Conservation (phyloP, 345 rosid species). For the Aquilaria yunnanensis region DNA sequence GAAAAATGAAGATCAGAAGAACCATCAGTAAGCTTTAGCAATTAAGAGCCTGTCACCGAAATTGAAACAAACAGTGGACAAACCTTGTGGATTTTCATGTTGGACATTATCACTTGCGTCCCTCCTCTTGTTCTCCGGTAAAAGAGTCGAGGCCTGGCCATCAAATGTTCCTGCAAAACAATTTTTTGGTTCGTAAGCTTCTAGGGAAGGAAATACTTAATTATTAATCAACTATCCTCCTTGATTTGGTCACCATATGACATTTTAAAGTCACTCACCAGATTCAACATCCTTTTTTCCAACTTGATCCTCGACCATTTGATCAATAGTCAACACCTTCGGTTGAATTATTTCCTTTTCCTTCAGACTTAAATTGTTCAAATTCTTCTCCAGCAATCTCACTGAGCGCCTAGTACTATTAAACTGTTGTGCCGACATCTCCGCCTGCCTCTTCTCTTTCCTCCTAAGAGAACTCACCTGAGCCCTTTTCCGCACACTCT, state of each 20-base stretch:
- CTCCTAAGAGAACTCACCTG: constrained; percentile 11
- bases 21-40: no score
- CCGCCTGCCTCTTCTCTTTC: constrained; percentile 15
- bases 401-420: constrained; percentile 67
- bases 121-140: neutral
- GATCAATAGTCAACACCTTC: constrained; percentile 14
- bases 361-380: constrained; percentile 49
- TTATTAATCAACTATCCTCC: neutral
- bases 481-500: constrained; percentile 15
- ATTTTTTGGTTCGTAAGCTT: neutral
- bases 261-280: constrained; percentile 22
- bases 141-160: neutral
- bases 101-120: neutral
- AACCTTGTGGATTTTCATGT: no score
- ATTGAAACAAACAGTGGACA: no score
- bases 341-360: constrained; percentile 21
- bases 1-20: no score
- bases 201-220: neutral
- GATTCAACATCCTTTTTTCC: constrained; percentile 13
- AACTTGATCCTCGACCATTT: constrained; percentile 10
- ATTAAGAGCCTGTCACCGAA: no score
- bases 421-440: constrained; percentile 33
- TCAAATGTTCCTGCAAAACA: neutral
- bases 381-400: constrained; percentile 55
- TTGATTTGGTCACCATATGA: constrained; percentile 2